Base-by-base conservation (phyloP, 148 eudicot species). In the Cornus florida region DNA sequence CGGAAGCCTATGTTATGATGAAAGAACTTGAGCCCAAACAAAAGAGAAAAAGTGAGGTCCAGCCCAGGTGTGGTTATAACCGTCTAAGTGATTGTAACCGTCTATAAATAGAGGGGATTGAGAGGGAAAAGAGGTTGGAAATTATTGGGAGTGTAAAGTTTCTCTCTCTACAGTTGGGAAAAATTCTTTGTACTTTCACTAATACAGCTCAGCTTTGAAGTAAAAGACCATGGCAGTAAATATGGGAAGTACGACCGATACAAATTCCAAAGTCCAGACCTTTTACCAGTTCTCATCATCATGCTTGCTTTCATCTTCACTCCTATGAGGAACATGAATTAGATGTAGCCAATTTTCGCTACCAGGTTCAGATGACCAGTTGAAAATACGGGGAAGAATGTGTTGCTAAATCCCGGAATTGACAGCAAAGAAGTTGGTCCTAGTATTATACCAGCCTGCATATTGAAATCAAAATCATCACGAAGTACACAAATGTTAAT, bases 241-340 rank as follows among this genome's bases (percentile, higher is more conserved):
- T 59, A 82, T 13, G 1, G 83, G 87, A 6, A 79, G 10, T 1
- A 59, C 10, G n/a, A 50, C 35, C 20, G 85, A 82, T 3, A 56
- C 28, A 41, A 85, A 43, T 38, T 79, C 88, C 10, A 85, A 76
- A 4, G 77, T 73, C 88, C 88, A 85, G 0, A 85, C 57, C 69
- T 82, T 41, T 14, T 35, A 14, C 88, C 83, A 4, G 79, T 32
- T 56, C 75, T 79, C 74, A 35, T 0, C 11, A 85, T 70, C 24
- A 81, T 48, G 70, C 66, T 70, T 1, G 85, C 79, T 17, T 85
- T 82, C 83, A 85, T 82, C 66, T 85, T 85, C 19, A 85, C 88
- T 24, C 85, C 88, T 35, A 60, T 64, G 23, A 85, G 73, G 76
- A 82, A 85, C 83, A 85, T 82, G 60, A 76, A 82, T 78, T 82